A percentile compares a stretch with the other conserved stretches of the same genome.
These are phyloP conservation scores for Cryptococcus sp. DNA, from an alignment of 1,284 basidiomycete species.

Conservation along the genomic window DNA sequence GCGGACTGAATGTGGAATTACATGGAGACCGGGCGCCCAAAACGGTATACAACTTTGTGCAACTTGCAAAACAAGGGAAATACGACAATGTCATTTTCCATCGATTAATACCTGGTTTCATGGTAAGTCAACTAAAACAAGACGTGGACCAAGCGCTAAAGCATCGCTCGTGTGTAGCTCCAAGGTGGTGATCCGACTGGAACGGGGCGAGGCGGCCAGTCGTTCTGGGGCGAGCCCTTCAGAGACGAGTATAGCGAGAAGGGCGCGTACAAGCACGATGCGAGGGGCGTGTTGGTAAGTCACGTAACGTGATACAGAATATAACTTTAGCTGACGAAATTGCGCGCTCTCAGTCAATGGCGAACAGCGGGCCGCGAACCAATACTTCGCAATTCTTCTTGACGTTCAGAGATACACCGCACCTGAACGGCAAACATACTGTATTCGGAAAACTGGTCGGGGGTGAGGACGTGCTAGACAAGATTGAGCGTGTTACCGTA, in stretches of 20 bases:
- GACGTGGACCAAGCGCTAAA: neutral
- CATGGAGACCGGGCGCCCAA: slow-evolving; percentile 80
- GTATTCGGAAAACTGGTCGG: slow-evolving; percentile 97
- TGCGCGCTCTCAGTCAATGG: slow-evolving; percentile 64
- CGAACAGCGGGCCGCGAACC: slow-evolving; percentile 72
- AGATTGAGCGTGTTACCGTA: slow-evolving; percentile 76
- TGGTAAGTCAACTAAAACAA: slow-evolving; percentile 62
- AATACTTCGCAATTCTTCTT: slow-evolving; percentile 84
- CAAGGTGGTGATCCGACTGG: slow-evolving; percentile 97
- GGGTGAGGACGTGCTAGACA: slow-evolving; percentile 83
- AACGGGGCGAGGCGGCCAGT: slow-evolving; percentile 88
- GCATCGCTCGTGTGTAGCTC: slow-evolving; percentile 58
- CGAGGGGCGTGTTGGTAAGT: slow-evolving; percentile 67
- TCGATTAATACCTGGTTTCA: slow-evolving; percentile 92
- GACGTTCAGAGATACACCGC: slow-evolving; percentile 76
- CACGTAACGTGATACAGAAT: neutral
- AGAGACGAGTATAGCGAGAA: slow-evolving; percentile 87
- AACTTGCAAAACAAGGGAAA: slow-evolving; percentile 83
- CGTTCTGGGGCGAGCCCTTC: slow-evolving; percentile 94
- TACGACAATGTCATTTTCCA: slow-evolving; percentile 85
- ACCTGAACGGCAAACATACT: slow-evolving; percentile 70
- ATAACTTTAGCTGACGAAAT: neutral
- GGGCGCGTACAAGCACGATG: slow-evolving; percentile 80
- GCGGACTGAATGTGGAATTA: slow-evolving; percentile 86
- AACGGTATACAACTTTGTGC: slow-evolving; percentile 96